Evolutionary conservation across 2,329 filamentous ascomycete species (phyloP).

Genomic region (Clonostachys solani): DNA sequence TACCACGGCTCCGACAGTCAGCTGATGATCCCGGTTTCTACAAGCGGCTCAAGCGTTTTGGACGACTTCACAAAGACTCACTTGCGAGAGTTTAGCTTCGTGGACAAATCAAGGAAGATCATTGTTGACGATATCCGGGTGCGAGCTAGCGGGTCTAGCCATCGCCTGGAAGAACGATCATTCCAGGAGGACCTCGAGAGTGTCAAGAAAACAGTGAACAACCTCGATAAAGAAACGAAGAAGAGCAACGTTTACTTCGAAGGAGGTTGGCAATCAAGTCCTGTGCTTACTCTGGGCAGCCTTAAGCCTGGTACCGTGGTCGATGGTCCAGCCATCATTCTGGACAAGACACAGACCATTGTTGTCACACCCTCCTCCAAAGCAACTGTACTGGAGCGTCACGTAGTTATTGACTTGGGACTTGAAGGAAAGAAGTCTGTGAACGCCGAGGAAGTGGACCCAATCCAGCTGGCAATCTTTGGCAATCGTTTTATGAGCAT

Average conservation of each 20-base stretch:
- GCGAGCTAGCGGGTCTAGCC: constrained; percentile 22
- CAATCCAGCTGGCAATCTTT: neutral
- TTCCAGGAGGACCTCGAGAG: constrained; percentile 14
- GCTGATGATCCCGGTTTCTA: constrained; percentile 26
- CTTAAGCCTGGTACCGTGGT: neutral
- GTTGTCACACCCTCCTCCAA: neutral
- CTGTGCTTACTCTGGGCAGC: constrained; percentile 3
- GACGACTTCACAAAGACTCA: constrained; percentile 27
- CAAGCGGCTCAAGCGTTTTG: constrained; percentile 18
- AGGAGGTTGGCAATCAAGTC: neutral
- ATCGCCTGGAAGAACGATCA: constrained; percentile 11
- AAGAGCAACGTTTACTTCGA: constrained; percentile 11
- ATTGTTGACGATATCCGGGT: constrained; percentile 36
- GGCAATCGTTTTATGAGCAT: neutral
- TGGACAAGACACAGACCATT: constrained; percentile 4
- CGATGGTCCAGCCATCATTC: constrained; percentile 2
- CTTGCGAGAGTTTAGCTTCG: constrained; percentile 34
- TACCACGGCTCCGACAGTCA: constrained; percentile 36
- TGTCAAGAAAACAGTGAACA: neutral
- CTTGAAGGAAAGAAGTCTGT: constrained; percentile 9
- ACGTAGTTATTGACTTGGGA: constrained; percentile 1
- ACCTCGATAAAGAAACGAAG: neutral
- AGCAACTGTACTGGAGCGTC: constrained; percentile 1
- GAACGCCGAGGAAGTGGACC: constrained; percentile 38
- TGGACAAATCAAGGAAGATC: constrained; percentile 25